A percentile compares a stretch with the other conserved stretches of the same genome.
These are phyloP conservation scores for Ustilago lituana DNA, from an alignment of 1,284 basidiomycete genomes.

Conservation along the genomic window DNA sequence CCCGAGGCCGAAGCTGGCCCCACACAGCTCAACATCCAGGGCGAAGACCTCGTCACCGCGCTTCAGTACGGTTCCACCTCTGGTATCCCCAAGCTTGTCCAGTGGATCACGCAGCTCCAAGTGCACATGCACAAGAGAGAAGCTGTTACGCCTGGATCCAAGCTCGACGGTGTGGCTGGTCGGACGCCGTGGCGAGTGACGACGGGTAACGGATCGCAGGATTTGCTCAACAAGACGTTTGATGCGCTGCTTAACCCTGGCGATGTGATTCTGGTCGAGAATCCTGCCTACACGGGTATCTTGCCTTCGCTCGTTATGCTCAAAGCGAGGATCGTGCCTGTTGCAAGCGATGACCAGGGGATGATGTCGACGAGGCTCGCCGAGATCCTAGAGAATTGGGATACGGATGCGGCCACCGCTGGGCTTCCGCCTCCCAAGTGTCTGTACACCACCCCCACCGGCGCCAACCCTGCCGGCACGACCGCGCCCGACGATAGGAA, in stretches of 20 bases:
- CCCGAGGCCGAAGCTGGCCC: constrained; percentile 40
- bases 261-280: constrained; percentile 84
- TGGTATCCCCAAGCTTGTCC: constrained; percentile 75
- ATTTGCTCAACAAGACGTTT: constrained; percentile 77
- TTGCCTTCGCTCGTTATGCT: constrained; percentile 54
- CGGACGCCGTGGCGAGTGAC: constrained; percentile 75
- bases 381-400: constrained; percentile 78
- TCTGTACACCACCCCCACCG: constrained; percentile 78
- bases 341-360: constrained; percentile 81
- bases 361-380: constrained; percentile 76
- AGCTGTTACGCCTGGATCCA: constrained; percentile 55
- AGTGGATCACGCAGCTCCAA: constrained; percentile 72
- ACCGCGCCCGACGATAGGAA: constrained; percentile 73
- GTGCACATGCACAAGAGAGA: constrained; percentile 77
- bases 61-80: constrained; percentile 74
- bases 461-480: constrained; percentile 65
- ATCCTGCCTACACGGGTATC: constrained; percentile 76
- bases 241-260: constrained; percentile 77
- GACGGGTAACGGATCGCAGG: constrained; percentile 85
- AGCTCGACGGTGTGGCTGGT: constrained; percentile 47
- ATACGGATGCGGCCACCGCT: constrained; percentile 72
- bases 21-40: constrained; percentile 60
- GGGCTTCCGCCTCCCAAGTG: constrained; percentile 76
- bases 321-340: constrained; percentile 68
- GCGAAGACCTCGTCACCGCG: constrained; percentile 63